A percentile compares a stretch with the other conserved stretches of the same genome.
phyloP scores from a whole-genome alignment of 345 rosid species.

The Melaleuca alternifolia region DNA sequence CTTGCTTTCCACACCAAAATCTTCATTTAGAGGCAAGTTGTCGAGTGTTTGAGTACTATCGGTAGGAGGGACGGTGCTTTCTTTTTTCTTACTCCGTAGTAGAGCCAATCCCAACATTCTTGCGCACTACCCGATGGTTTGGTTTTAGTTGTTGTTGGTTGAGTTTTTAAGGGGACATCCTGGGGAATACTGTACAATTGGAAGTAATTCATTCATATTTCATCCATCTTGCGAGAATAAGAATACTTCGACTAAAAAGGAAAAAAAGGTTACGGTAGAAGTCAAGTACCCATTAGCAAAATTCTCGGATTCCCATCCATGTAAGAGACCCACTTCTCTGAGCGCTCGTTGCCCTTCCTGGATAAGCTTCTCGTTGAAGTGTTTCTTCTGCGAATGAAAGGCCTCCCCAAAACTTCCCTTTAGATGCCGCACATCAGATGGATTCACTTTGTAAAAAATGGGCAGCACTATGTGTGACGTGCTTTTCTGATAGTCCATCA shows the following conservation, averaged over 20 bases:
- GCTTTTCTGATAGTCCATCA: not conserved
- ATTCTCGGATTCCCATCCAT: not conserved
- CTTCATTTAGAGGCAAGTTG: not conserved
- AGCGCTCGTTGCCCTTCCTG: not conserved
- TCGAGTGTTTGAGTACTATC: not conserved
- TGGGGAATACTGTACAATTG: not conserved
- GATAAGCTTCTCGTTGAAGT: not conserved
- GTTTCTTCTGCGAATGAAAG: fast-evolving
- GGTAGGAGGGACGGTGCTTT: not conserved
- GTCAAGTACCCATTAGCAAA: not conserved
- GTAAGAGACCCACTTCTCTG: not conserved
- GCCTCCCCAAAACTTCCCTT: not conserved
- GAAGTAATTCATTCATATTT: not conserved
- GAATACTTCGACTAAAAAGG: fast-evolving
- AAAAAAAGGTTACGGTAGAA: fast-evolving
- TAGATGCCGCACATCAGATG: not conserved
- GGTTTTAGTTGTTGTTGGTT: not conserved
- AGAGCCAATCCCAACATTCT: too few species aligned
- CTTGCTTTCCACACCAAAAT: too few species aligned
- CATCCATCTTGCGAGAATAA: fast-evolving
- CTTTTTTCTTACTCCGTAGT: not conserved
- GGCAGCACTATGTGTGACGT: not conserved
- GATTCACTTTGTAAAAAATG: not conserved
- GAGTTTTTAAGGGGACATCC: not conserved
- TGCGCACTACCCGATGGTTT: not conserved